Conservation (phyloP, 192 early-diverging fungal species). For the Podila horticola region DNA sequence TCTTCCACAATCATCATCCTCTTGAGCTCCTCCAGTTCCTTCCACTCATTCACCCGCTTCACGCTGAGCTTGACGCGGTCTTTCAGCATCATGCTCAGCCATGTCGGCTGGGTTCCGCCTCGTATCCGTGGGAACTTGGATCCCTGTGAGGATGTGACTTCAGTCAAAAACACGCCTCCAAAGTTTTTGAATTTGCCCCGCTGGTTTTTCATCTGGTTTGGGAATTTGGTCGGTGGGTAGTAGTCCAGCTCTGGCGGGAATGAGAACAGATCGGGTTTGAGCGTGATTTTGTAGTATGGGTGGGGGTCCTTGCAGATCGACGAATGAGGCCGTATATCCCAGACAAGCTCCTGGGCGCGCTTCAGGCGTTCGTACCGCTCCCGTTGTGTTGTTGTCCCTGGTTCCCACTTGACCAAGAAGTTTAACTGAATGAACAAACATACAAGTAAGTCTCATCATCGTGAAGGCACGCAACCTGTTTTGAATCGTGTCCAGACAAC, state of each 20-base stretch:
- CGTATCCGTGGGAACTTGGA: constrained; percentile 50
- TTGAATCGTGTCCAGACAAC: too few relatives aligned
- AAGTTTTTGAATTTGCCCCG: constrained; percentile 41
- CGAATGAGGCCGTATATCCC: constrained; percentile 29
- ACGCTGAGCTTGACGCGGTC: constrained; percentile 45
- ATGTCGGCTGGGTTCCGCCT: constrained; percentile 54
- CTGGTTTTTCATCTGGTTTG: constrained; percentile 22
- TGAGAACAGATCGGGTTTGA: constrained; percentile 34
- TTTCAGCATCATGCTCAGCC: constrained; percentile 63
- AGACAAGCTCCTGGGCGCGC: constrained; percentile 42
- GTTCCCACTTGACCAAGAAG: constrained; percentile 22
- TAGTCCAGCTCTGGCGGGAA: constrained; percentile 40
- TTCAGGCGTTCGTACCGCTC: constrained; percentile 29
- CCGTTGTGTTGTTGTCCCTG: constrained; percentile 18
- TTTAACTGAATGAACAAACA: constrained; percentile 6
- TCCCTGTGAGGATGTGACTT: constrained; percentile 45
- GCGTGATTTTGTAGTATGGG: constrained; percentile 29
- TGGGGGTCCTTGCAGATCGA: constrained; percentile 30
- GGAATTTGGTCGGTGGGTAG: constrained; percentile 42
- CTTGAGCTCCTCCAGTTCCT: constrained; percentile 34
- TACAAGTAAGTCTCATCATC: not conserved
- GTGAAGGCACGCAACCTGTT: too few relatives aligned
- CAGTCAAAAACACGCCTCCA: constrained; percentile 45
- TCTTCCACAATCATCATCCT: constrained; percentile 50
- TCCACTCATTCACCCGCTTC: constrained; percentile 43